A percentile compares a stretch with the other conserved stretches of the same genome.
phyloP scores from a whole-genome alignment of 208 protist genomes.

The Polymyxa betae region DNA sequence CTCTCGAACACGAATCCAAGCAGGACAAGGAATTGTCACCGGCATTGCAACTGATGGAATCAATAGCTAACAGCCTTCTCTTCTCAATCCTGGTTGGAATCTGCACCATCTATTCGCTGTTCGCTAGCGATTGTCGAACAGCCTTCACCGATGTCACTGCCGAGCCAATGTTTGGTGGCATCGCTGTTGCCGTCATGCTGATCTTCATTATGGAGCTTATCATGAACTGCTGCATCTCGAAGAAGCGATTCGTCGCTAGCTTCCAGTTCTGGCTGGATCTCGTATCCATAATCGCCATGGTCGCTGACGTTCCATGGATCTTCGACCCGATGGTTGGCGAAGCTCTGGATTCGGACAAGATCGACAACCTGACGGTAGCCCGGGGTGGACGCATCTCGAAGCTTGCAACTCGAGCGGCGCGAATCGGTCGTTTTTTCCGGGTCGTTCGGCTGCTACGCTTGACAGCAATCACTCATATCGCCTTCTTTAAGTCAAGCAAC shows the following conservation, averaged over 20 bases:
- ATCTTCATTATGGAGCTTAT: slow-evolving; percentile 39
- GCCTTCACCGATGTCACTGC: neutral
- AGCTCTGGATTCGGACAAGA: neutral
- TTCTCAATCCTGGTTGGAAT: neutral
- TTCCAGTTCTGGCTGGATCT: slow-evolving; percentile 50
- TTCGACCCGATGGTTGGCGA: neutral
- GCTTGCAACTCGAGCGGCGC: slow-evolving; percentile 9
- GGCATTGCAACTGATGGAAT: neutral
- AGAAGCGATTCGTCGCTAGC: neutral
- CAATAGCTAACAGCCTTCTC: neutral
- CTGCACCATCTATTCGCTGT: slow-evolving; percentile 8
- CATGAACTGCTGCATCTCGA: neutral
- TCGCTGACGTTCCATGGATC: slow-evolving; percentile 10
- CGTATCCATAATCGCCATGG: slow-evolving; percentile 8
- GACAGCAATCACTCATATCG: no score
- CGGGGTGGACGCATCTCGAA: neutral
- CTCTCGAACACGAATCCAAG: neutral
- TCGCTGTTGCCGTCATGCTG: neutral
- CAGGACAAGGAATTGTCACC: neutral
- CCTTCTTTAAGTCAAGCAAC: no score
- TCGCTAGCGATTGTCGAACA: neutral
- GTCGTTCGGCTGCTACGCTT: slow-evolving; percentile 3
- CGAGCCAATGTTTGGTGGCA: neutral
- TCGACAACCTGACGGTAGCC: neutral
- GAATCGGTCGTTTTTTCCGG: slow-evolving; percentile 1